Base-by-base conservation (phyloP, 805 yeast genomes). In the Candida silvicultrix region DNA sequence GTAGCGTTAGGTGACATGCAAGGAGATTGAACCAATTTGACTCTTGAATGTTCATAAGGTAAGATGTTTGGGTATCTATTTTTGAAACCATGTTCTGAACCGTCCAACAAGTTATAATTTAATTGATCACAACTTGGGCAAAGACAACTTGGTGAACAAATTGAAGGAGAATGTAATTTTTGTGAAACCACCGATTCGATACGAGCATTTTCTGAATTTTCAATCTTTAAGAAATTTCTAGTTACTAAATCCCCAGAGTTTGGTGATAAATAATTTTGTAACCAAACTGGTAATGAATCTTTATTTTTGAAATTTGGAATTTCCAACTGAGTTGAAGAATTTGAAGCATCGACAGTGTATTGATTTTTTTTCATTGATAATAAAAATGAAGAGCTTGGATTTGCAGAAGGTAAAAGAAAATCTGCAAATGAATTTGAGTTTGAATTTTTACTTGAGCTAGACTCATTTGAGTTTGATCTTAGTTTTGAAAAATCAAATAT, bases 21-120 rank as follows among this genome's bases (percentile, higher is more conserved):
- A 42, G 68, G 72, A 11, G 67, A 65, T 40, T 64, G 62, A 23
- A 56, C 58, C 41, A 65, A 46, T 42, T 60, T 78, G 19, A 90
- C 96, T 47, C 96, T 71, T 14, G 95, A 78, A 57, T 87, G 92
- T 58, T 86, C 95, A 63, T 79, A 89, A 5, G 95, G 89, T 54
- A 85, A 77, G 41, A 89, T 86, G 63, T 90, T 94, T 52, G 86
- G 82, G 69, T 89, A 89, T 51, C 97, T 68, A 63, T 89, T 89
- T 60, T 89, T 89, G 45, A 76, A 47, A 10, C 47, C 47, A 39
- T 44, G 40, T 35, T 47, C 49, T 5, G 45, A 37, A 8, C 49
- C 47, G 34, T 41, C 22, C 6, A 44, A n/a, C 9, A 47, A 45
- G 39, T 43, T 43, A 5, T 51, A 52, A 16, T 48, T 48, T 21